A percentile compares a stretch with the other conserved stretches of the same genome.
Conservation (phyloP, 2,329 filamentous ascomycete species). For the Trichoderma simmonsii region DNA sequence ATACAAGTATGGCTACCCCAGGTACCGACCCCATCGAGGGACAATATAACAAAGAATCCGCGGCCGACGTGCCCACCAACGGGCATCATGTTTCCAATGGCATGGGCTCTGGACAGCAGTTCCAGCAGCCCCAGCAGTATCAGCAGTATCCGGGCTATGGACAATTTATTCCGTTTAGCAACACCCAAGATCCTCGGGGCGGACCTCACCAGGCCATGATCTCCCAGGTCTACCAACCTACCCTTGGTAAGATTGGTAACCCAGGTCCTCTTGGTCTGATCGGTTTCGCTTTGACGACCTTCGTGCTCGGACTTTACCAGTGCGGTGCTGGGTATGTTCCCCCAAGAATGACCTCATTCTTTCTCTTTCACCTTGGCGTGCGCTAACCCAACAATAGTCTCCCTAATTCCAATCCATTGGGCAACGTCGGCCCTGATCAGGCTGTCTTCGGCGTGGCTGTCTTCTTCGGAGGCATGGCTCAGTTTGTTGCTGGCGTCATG, state of each 20-base stretch:
- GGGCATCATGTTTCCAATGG: conserved; percentile 2
- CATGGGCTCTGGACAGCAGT: neutral
- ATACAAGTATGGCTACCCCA: conserved; percentile 16
- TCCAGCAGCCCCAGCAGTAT: neutral
- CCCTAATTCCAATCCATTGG: conserved; percentile 33
- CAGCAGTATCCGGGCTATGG: neutral
- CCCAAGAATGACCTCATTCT: neutral
- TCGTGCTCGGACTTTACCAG: conserved; percentile 51
- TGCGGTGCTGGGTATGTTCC: conserved; percentile 45
- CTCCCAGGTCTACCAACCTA: conserved; percentile 35
- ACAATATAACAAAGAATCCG: conserved; percentile 11
- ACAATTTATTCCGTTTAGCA: neutral
- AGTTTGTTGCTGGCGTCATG: conserved; percentile 63
- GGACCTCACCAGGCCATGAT: conserved; percentile 35
- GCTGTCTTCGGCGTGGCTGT: conserved; percentile 37
- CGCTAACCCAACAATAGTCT: conserved; percentile 26
- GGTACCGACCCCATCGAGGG: neutral
- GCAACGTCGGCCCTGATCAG: conserved; percentile 34
- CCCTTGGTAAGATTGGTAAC: conserved; percentile 50
- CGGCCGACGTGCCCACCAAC: neutral
- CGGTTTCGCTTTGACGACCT: conserved; percentile 64
- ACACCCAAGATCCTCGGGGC: neutral
- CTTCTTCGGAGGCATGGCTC: conserved; percentile 63
- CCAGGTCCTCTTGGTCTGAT: conserved; percentile 59
- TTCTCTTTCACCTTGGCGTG: neutral